Percentiles rank a stretch among this genome's conserved stretches.
These are phyloP conservation scores for Viridothelium virens DNA, from an alignment of 495 filamentous ascomycete genomes.

Conservation along the genomic window DNA sequence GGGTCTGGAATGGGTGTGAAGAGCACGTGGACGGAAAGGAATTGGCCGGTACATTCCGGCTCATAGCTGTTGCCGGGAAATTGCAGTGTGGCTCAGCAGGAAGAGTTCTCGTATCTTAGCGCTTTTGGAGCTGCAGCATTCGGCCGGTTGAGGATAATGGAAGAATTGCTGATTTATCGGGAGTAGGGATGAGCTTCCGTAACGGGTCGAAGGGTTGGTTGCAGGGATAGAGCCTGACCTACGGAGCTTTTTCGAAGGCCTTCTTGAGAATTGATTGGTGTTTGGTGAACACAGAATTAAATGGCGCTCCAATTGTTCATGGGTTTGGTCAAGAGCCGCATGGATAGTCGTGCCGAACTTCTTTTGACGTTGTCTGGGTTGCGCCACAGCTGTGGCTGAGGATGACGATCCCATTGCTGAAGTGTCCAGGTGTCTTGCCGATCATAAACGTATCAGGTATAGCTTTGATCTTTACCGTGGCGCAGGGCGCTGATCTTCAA, in stretches of 20 bases:
- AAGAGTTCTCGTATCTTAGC: neutral
- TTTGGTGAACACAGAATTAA: neutral
- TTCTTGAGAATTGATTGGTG: neutral
- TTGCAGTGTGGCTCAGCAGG: constrained; percentile 1
- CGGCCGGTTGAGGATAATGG: neutral
- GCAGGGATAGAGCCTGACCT: neutral
- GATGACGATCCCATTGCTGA: neutral
- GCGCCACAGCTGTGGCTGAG: constrained; percentile 8
- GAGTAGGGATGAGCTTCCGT: neutral
- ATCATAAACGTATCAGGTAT: neutral
- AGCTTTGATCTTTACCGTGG: neutral
- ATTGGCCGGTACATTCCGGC: neutral
- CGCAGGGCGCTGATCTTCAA: constrained; percentile 3
- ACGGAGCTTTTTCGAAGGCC: neutral
- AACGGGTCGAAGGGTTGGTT: neutral
- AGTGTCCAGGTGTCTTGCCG: neutral
- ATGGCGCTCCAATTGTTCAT: neutral
- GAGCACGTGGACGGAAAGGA: neutral
- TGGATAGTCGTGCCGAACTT: constrained; percentile 5
- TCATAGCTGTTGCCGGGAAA: too few relatives aligned
- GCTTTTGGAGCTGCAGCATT: neutral
- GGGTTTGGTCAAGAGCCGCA: neutral
- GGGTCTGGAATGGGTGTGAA: neutral
- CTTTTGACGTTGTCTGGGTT: neutral
- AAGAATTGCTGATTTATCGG: neutral